Conservation (phyloP, 768 basidiomycete species). For the Mycena capillaripes region DNA sequence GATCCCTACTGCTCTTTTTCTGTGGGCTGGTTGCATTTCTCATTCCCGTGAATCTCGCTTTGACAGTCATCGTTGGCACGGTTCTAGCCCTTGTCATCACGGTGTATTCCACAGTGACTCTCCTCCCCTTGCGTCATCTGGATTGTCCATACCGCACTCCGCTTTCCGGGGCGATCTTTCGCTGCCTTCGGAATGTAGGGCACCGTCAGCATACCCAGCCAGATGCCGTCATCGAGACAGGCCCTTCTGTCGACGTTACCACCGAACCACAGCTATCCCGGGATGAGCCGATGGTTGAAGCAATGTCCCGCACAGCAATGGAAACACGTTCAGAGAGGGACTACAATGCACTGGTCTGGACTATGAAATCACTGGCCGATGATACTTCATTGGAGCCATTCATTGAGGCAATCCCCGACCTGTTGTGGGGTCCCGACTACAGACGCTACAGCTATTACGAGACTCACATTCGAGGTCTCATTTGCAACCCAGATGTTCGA, state of each 20-base stretch:
- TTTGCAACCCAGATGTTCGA: background rate
- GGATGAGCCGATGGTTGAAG: background rate
- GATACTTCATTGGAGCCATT: background rate
- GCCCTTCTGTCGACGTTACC: too few species aligned
- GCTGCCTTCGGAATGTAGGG: background rate
- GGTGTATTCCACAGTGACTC: background rate
- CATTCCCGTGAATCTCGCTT: background rate
- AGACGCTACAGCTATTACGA: background rate
- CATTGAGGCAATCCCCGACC: background rate
- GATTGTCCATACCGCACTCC: conserved; percentile 1
- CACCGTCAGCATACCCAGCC: background rate
- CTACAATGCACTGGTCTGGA: background rate
- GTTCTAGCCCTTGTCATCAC: background rate
- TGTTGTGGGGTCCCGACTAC: background rate
- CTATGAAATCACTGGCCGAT: background rate
- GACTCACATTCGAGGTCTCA: background rate
- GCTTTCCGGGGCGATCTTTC: background rate
- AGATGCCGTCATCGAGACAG: too few species aligned
- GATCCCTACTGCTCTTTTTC: conserved; percentile 34
- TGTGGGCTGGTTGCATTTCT: conserved; percentile 12
- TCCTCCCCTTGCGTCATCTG: background rate
- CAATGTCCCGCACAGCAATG: background rate
- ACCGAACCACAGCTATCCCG: background rate
- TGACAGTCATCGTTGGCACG: background rate
- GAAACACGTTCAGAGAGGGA: background rate